Conservation (phyloP, 148 eudicot species). For the Cornus florida region DNA sequence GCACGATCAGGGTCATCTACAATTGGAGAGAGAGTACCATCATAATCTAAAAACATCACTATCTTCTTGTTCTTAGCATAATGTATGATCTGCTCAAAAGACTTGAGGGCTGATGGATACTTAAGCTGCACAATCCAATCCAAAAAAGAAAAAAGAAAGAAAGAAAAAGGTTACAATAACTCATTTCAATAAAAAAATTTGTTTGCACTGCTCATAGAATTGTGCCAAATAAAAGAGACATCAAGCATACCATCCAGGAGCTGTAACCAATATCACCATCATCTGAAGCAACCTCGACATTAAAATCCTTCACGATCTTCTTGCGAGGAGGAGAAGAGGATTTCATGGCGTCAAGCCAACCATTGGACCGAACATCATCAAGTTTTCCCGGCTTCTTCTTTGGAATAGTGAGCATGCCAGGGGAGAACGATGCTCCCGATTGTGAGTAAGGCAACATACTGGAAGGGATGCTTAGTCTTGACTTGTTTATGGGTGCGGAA, state of each 20-base stretch:
- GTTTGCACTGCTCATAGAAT: too few relatives aligned
- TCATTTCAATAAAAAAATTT: neutral
- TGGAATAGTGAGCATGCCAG: slow-evolving; percentile 38
- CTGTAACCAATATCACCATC: slow-evolving; percentile 53
- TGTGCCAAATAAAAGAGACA: neutral
- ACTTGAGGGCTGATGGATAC: slow-evolving; percentile 69
- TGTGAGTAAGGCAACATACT: slow-evolving; percentile 44
- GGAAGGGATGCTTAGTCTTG: slow-evolving; percentile 58
- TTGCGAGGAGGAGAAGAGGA: slow-evolving; percentile 88
- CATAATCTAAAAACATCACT: slow-evolving; percentile 84
- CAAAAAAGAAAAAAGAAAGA: neutral
- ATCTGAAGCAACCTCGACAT: slow-evolving; percentile 45
- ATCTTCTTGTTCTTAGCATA: slow-evolving; percentile 55
- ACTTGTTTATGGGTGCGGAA: slow-evolving; percentile 54
- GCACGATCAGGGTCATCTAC: slow-evolving; percentile 93
- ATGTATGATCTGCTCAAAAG: slow-evolving; percentile 44
- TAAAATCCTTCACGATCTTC: slow-evolving; percentile 55
- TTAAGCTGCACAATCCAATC: slow-evolving; percentile 32
- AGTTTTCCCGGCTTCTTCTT: slow-evolving; percentile 60
- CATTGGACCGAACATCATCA: slow-evolving; percentile 75
- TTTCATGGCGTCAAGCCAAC: slow-evolving; percentile 89
- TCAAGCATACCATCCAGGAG: slow-evolving; percentile 62
- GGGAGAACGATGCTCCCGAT: slow-evolving; percentile 47
- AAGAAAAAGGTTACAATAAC: neutral
- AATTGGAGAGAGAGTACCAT: slow-evolving; percentile 86